These are phyloP conservation scores for Ustilago cynodontis DNA, from an alignment of 1,284 basidiomycete genomes.

Conservation along the genomic window DNA sequence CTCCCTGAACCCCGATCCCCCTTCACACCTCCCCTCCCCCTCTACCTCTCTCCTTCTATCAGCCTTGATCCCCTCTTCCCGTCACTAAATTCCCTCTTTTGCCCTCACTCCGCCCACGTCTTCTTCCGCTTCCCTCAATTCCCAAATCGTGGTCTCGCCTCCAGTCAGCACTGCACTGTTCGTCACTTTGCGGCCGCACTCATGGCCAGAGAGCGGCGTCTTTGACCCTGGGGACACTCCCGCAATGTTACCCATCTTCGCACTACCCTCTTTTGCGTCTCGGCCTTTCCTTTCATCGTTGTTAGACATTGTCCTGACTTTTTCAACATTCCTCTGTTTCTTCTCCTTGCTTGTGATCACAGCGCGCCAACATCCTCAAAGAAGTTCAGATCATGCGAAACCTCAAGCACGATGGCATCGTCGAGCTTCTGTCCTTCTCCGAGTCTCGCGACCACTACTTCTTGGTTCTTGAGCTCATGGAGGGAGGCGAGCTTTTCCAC, in stretches of 20 bases:
- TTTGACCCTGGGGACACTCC: constrained; percentile 7
- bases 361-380: constrained; percentile 99
- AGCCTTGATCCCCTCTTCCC: not conserved
- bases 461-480: constrained; percentile 82
- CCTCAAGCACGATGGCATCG: constrained; percentile 87
- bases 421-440: constrained; percentile 73
- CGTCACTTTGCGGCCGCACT: constrained; percentile 48
- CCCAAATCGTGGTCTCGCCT: not conserved
- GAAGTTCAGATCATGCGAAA: constrained; percentile 99
- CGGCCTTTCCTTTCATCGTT: not conserved
- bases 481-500: constrained; percentile 98
- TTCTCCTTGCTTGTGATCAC: constrained; percentile 44
- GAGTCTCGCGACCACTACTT: constrained; percentile 96
- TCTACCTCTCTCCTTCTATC: not conserved
- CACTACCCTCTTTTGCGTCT: not conserved
- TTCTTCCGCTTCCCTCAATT: not conserved
- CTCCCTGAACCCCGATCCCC: not conserved
- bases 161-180: constrained; percentile 25
- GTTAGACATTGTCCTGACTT: constrained; percentile 19
- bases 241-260: constrained; percentile 12
- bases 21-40: not conserved
- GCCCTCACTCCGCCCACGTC: not conserved
- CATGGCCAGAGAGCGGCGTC: constrained; percentile 50
- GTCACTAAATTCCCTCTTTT: not conserved
- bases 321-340: constrained; percentile 53